Conservation (phyloP, 2,329 filamentous ascomycete species). For the Colletotrichum liaoningense region DNA sequence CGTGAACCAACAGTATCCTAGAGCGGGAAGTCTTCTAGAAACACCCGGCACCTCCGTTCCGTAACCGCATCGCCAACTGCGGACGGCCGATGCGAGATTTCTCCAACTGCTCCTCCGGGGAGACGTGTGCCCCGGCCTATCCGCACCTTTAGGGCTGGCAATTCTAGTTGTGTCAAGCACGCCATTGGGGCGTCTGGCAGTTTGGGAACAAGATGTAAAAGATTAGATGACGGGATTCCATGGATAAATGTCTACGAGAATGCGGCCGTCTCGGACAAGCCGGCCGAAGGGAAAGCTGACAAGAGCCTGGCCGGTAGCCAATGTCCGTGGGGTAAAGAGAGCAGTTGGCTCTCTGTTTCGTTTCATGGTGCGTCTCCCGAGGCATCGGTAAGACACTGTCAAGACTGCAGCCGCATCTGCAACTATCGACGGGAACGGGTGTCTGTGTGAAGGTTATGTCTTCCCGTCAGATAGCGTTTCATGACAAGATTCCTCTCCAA, state of each 20-base stretch:
- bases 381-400: slow-evolving; percentile 22
- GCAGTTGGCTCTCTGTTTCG: neutral
- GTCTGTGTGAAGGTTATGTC: slow-evolving; percentile 20
- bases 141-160: neutral
- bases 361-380: slow-evolving; percentile 18
- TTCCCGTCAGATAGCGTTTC: slow-evolving; percentile 20
- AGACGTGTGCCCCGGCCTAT: neutral
- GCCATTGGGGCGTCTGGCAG: slow-evolving; percentile 21
- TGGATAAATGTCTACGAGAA: neutral
- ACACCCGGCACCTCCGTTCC: neutral
- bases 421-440: slow-evolving; percentile 24
- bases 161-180: neutral
- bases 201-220: neutral
- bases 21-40: slow-evolving; percentile 25
- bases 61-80: neutral
- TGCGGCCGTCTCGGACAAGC: slow-evolving; percentile 3
- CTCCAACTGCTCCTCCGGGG: slow-evolving; percentile 28
- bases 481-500: neutral
- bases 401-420: slow-evolving; percentile 11
- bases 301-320: neutral
- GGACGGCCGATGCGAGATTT: slow-evolving; percentile 24
- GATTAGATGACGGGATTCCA: slow-evolving; percentile 8
- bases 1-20: neutral
- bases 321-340: neutral
- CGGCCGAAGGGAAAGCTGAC: neutral